Percentiles rank a stretch among this genome's conserved stretches.
These are phyloP conservation scores for Globisporangium camurandrum DNA, from an alignment of 352 stramenopile species.

Conservation along the genomic window DNA sequence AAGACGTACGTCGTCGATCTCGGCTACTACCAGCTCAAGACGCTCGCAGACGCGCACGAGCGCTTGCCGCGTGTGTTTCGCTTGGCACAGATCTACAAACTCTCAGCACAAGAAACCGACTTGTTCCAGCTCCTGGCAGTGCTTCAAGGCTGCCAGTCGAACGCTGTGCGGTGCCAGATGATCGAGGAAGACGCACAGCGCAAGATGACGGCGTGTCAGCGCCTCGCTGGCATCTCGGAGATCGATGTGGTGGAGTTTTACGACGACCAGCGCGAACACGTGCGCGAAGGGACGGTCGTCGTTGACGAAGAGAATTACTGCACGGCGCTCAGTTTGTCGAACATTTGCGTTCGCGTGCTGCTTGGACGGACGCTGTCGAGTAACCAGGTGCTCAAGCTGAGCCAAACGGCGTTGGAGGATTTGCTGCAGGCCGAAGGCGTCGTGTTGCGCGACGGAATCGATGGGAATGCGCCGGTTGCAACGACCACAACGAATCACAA, in stretches of 20 bases:
- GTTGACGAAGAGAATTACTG: constrained; percentile 80
- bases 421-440: constrained; percentile 68
- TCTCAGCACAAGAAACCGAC: constrained; percentile 64
- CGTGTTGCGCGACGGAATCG: constrained; percentile 51
- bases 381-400: constrained; percentile 81
- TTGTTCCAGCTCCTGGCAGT: constrained; percentile 79
- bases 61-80: constrained; percentile 57
- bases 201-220: constrained; percentile 65
- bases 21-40: constrained; percentile 37
- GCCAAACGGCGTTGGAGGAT: constrained; percentile 76
- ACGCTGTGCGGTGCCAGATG: constrained; percentile 78
- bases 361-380: constrained; percentile 66
- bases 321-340: constrained; percentile 66
- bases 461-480: constrained; percentile 16
- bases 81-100: constrained; percentile 66
- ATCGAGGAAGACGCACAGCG: constrained; percentile 77
- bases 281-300: constrained; percentile 83
- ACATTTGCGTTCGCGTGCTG: constrained; percentile 77
- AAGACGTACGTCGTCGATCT: constrained; percentile 57
- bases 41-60: constrained; percentile 27
- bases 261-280: constrained; percentile 76
- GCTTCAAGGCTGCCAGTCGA: constrained; percentile 78
- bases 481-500: background rate
- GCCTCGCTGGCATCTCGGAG: constrained; percentile 75
- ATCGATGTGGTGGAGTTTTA: constrained; percentile 82